phyloP scores from a whole-genome alignment of 1,139 yeast species.

The Nematodospora anomalae region DNA sequence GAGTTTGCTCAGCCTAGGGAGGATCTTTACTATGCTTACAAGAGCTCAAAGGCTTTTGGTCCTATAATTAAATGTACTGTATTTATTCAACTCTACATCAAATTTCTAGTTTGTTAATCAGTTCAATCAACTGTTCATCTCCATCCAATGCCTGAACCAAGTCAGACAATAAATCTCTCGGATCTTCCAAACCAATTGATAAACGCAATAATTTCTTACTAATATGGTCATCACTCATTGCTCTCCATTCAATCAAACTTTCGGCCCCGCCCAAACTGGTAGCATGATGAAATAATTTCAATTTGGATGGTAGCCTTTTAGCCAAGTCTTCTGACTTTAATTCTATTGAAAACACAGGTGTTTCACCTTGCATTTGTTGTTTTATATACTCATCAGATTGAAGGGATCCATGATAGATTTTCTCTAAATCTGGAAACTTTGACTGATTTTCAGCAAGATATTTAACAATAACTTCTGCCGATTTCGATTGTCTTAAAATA shows the following conservation, averaged over 20 bases:
- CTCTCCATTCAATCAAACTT: slow-evolving; percentile 88
- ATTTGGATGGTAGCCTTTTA: slow-evolving; percentile 59
- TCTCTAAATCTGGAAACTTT: slow-evolving; percentile 48
- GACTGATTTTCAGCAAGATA: slow-evolving; percentile 51
- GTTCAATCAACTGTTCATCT: slow-evolving; percentile 11
- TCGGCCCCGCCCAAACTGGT: slow-evolving; percentile 95
- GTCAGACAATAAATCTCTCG: slow-evolving; percentile 71
- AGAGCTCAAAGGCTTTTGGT: too few relatives aligned
- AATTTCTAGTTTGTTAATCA: slow-evolving; percentile 9
- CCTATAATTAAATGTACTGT: too few relatives aligned
- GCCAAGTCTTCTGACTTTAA: slow-evolving; percentile 57
- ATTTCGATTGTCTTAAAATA: slow-evolving; percentile 61
- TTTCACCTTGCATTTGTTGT: slow-evolving; percentile 65
- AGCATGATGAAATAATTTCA: slow-evolving; percentile 80
- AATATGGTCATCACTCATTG: slow-evolving; percentile 63
- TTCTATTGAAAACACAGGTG: slow-evolving; percentile 75
- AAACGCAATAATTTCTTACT: slow-evolving; percentile 62
- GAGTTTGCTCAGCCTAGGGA: too few relatives aligned
- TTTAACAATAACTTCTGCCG: slow-evolving; percentile 62
- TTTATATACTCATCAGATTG: slow-evolving; percentile 66
- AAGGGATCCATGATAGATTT: slow-evolving; percentile 69
- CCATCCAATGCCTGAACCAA: slow-evolving; percentile 29
- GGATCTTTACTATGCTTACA: too few relatives aligned
- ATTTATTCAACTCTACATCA: too few relatives aligned
- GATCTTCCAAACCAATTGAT: slow-evolving; percentile 76